Evolutionary conservation across 2,329 filamentous ascomycete genomes (phyloP).

Genomic region (Dactylellina cionopaga): DNA sequence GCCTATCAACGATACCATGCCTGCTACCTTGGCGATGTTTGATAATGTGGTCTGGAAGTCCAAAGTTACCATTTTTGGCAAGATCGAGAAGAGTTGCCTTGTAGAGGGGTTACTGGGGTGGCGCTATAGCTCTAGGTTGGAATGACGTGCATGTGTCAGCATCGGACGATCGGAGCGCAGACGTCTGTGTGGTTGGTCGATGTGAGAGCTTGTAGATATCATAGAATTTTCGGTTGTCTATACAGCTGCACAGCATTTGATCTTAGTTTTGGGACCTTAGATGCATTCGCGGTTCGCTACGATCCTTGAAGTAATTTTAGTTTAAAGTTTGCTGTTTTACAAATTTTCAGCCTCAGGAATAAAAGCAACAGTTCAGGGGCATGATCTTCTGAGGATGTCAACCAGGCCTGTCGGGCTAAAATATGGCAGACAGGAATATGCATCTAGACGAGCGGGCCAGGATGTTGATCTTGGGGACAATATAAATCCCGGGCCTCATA

Average conservation of each 20-base stretch:
- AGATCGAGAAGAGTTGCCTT: neutral
- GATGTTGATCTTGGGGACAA: slow-evolving; percentile 13
- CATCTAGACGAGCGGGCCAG: neutral
- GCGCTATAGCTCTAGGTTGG: too few species aligned
- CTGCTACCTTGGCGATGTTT: slow-evolving; percentile 7
- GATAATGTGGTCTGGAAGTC: slow-evolving; percentile 14
- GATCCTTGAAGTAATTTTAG: slow-evolving; percentile 40
- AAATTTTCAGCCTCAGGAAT: slow-evolving; percentile 48
- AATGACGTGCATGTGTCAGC: too few species aligned
- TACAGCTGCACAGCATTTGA: too few species aligned
- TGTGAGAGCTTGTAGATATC: neutral
- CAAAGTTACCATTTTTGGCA: slow-evolving; percentile 32
- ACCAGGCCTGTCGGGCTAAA: slow-evolving; percentile 7
- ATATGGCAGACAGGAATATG: slow-evolving; percentile 17
- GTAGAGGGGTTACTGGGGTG: too few species aligned
- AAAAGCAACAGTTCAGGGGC: neutral
- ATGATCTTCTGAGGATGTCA: slow-evolving; percentile 12
- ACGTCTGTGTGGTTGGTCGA: slow-evolving; percentile 1
- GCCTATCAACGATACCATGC: slow-evolving; percentile 28
- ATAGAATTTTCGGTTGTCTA: too few species aligned
- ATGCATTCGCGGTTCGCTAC: slow-evolving; percentile 44
- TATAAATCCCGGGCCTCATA: slow-evolving; percentile 24
- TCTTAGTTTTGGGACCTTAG: neutral
- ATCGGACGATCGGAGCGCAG: slow-evolving; percentile 15
- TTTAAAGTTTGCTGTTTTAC: slow-evolving; percentile 28